Conservation (phyloP, 2,329 filamentous ascomycete species). For the Nothopassalora personata region DNA sequence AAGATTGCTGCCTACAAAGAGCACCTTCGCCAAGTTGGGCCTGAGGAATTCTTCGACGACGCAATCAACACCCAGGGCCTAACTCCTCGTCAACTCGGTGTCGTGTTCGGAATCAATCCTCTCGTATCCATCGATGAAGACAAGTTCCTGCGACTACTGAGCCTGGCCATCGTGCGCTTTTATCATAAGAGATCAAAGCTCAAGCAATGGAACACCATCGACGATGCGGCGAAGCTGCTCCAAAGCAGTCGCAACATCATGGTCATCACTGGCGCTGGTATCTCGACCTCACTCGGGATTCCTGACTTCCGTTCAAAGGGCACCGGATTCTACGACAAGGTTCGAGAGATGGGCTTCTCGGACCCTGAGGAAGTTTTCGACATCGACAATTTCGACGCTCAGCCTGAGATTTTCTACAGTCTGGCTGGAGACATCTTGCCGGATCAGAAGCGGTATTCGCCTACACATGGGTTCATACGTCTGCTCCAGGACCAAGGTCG, state of each 20-base stretch:
- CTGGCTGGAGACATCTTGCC: constrained; percentile 88
- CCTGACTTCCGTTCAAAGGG: constrained; percentile 94
- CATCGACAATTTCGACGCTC: constrained; percentile 76
- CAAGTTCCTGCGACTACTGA: constrained; percentile 65
- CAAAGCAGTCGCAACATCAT: constrained; percentile 75
- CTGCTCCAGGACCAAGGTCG: constrained; percentile 83
- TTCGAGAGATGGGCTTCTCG: constrained; percentile 65
- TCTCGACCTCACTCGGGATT: constrained; percentile 93
- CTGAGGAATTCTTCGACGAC: constrained; percentile 66
- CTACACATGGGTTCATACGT: constrained; percentile 89
- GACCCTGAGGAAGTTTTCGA: constrained; percentile 94
- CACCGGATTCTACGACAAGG: constrained; percentile 82
- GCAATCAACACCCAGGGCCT: constrained; percentile 65
- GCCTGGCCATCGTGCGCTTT: constrained; percentile 72
- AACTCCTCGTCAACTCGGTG: constrained; percentile 75
- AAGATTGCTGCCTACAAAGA: constrained; percentile 10
- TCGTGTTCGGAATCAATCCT: constrained; percentile 75
- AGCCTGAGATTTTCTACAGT: constrained; percentile 85
- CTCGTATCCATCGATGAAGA: constrained; percentile 59
- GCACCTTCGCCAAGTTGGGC: constrained; percentile 65
- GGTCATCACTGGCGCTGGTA: constrained; percentile 90
- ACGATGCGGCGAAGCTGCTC: constrained; percentile 78
- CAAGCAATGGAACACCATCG: constrained; percentile 71
- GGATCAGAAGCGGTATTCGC: constrained; percentile 66
- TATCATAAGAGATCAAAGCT: constrained; percentile 77